These are phyloP conservation scores for Botrytis tulipae DNA, from an alignment of 2,329 filamentous ascomycete species.

Conservation along the genomic window DNA sequence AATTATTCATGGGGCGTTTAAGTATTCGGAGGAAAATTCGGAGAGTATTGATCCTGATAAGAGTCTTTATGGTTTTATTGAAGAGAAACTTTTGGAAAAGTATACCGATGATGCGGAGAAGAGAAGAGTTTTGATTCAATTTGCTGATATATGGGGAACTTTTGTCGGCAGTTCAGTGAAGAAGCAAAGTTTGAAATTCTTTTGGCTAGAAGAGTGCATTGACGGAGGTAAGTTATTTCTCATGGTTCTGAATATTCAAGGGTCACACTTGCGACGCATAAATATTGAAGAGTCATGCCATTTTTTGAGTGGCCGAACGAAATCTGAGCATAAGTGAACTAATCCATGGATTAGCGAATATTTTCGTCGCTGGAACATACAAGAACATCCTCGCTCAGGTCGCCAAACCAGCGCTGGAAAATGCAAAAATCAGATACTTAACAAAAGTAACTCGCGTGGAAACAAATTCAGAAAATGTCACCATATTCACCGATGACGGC, in stretches of 20 bases:
- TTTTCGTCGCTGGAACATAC: slow-evolving; percentile 39
- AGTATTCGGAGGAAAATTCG: slow-evolving; percentile 50
- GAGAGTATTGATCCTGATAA: slow-evolving; percentile 47
- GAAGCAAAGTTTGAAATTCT: slow-evolving; percentile 54
- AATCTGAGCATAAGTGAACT: not conserved
- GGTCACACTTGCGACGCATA: fast-evolving
- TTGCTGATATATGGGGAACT: slow-evolving; percentile 48
- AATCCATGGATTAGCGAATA: slow-evolving; percentile 29
- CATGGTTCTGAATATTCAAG: not conserved
- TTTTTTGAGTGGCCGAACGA: not conserved
- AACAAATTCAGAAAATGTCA: slow-evolving; percentile 15
- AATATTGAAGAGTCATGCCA: not conserved
- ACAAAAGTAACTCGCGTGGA: slow-evolving; percentile 31
- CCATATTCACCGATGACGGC: slow-evolving; percentile 27
- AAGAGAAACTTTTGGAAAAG: slow-evolving; percentile 47
- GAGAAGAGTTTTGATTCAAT: slow-evolving; percentile 43
- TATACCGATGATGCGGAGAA: slow-evolving; percentile 40
- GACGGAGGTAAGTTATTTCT: slow-evolving; percentile 44
- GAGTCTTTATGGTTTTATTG: slow-evolving; percentile 54
- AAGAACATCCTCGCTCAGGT: slow-evolving; percentile 35
- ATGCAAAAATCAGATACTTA: slow-evolving; percentile 31
- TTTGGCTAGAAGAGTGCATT: slow-evolving; percentile 58
- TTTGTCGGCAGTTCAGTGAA: slow-evolving; percentile 52
- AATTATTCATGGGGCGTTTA: slow-evolving; percentile 53
- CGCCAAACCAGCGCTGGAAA: slow-evolving; percentile 31